Evolutionary conservation across 73 alveolate species (phyloP), one percentile per base, ranked within the genome.

Genomic region (Stentor roeselii): DNA sequence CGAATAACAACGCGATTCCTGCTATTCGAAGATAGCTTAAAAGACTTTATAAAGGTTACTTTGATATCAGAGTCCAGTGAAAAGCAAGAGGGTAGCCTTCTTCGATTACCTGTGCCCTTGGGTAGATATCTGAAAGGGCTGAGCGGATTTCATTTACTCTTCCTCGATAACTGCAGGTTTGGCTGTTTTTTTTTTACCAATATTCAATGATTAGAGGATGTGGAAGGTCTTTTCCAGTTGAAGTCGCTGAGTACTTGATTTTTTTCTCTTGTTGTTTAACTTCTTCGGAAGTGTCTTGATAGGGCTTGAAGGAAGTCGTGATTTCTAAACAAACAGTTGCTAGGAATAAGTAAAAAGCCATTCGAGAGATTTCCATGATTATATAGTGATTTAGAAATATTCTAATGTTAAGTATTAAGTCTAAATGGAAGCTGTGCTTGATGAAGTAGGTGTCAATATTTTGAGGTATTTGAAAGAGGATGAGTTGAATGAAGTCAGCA

Each of bases 201-300:
- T 67, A 67, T 67, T 67, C 80, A 1, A 67, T 67, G 37, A 21
- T 67, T 67, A 67, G 11, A 11, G 80, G 80, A 67, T 67, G 41
- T 67, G 41, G 21, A 2, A 67, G 37, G 11, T 32, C 14, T 11
- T 67, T 67, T 67, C 21, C 21, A 21, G 21, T 6, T 50, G 6
- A 50, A 50, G 21, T 50, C 67, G 67, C 21, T 11, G 67, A 11
- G 30, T 50, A 50, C 67, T 11, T 6, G 67, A 21, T 11, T 50
- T 50, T 6, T 11, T 11, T 6, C 6, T 50, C 30, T 6, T 11
- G 67, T 50, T n/a, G n/a, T n/a, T n/a, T n/a, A n/a, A n/a, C n/a
- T 50, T 50, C 67, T 50, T 50, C 67, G 21, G 67, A 21, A 50
- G 67, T 6, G 30, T 50, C 6, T 50, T 50, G 30, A 50, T 6